Evolutionary conservation across 768 basidiomycete genomes (phyloP), one percentile per base, ranked within the genome.

Genomic region (Lepiota subincarnata): DNA sequence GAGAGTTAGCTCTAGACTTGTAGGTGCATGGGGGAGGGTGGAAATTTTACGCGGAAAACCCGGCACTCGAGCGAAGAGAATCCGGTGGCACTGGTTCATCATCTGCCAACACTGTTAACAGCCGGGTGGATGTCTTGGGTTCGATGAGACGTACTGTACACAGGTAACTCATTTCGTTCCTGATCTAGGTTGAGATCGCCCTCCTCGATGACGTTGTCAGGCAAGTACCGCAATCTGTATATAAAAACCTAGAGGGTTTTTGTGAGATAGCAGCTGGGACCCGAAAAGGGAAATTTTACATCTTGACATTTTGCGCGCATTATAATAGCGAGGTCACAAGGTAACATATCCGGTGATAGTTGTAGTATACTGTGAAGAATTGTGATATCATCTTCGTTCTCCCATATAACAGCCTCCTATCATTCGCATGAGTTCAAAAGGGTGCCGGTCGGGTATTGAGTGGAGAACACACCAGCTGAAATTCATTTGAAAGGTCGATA

Each of bases 241-340:
- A 59, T 61, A 47, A 64, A 68, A 18, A 70, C 59, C 67, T 70
- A 26, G 14, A 48, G 19, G 8, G 53, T 2, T n/a, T 16, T 44
- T 22, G 6, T 24, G 35, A 40, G 38, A 24, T 24, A n/a, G 3
- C 3, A 45, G 28, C 7, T 39, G 12, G 26, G 14, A 2, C 28
- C 1, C 6, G 10, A 19, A 4, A 37, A 16, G 18, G n/a, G 26
- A 0, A 43, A 4, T 18, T 55, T 34, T 50, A 84, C 86, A 71
- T 88, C 82, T 24, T 66, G 64, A 63, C 87, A 89, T 4, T 83
- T 78, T 56, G 79, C 83, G 8, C 71, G 70, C 62, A 79, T 79
- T 13, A 87, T 66, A 0, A 69, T 61, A 14, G 82, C 78, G 11
- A 87, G 65, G 42, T 82, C 75, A 56, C 86, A 87, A 0, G 83